Percentiles rank a stretch among this genome's conserved stretches.
These are phyloP conservation scores for Colletotrichum musicola DNA, from an alignment of 2,329 filamentous ascomycete species.

Conservation along the genomic window DNA sequence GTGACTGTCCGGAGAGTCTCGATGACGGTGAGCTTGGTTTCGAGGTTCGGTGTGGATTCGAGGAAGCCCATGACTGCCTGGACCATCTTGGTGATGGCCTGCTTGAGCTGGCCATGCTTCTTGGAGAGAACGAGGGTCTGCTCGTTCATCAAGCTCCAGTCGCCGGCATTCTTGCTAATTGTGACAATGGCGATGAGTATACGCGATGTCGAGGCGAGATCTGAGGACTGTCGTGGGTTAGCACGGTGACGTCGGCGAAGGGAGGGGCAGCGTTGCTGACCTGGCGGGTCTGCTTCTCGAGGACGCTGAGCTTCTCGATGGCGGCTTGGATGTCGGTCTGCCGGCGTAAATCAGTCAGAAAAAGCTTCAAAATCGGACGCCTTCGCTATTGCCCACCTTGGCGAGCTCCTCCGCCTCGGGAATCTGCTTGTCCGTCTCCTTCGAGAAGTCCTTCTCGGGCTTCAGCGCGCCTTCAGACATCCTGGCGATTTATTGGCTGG, in stretches of 20 bases:
- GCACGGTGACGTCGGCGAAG: constrained; percentile 43
- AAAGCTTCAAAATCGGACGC: not conserved
- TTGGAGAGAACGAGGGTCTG: constrained; percentile 96
- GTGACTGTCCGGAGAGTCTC: constrained; percentile 96
- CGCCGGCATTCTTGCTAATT: constrained; percentile 90
- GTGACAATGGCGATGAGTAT: constrained; percentile 90
- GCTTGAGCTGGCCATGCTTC: constrained; percentile 99
- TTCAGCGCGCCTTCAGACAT: constrained; percentile 90
- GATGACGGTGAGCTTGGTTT: constrained; percentile 93
- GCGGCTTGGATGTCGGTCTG: constrained; percentile 85
- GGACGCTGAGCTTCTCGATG: constrained; percentile 89
- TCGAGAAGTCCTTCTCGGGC: constrained; percentile 98
- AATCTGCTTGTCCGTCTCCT: constrained; percentile 93
- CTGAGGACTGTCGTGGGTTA: constrained; percentile 77
- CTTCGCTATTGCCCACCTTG: constrained; percentile 68
- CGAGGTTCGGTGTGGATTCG: constrained; percentile 84
- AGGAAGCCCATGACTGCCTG: constrained; percentile 95
- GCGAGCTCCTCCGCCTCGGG: constrained; percentile 92
- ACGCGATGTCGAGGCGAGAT: constrained; percentile 94
- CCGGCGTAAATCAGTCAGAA: not conserved
- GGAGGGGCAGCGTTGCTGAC: constrained; percentile 59
- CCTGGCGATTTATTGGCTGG: constrained; percentile 48
- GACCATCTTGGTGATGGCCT: constrained; percentile 99
- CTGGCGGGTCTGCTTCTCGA: constrained; percentile 99
- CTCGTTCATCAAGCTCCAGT: constrained; percentile 97